Evolutionary conservation across 192 early-diverging fungal genomes (phyloP), one percentile per base, ranked within the genome.

Genomic region (Coemansia sp.): DNA sequence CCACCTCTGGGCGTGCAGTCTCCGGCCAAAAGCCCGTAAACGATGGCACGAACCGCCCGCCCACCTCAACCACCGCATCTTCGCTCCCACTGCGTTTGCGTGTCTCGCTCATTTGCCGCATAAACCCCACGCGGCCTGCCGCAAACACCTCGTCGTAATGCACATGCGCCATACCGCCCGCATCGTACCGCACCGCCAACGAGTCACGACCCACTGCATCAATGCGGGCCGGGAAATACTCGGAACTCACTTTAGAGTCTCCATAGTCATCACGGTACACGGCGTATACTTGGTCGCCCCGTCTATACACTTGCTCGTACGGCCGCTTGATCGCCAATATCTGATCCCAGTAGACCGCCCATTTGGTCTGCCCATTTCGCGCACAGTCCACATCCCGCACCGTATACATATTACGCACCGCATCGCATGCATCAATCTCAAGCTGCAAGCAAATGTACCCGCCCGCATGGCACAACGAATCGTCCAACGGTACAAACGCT

Each of bases 91-190:
- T 32, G 15, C 47, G 23, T 22, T 53, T 64, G 50, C 77, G 68
- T 41, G 67, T 59, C 39, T 65, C 65, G 62, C 72, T 74, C 59
- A 41, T 57, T 23, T 59, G 50, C 12, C 77, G 65, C 67, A 80
- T 41, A 67, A 80, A 80, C 5, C 77, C 77, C 2, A 74, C 72
- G 0, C 72, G 56, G 17, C 72, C 77, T 0, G 77, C 77, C 0
- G 77, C 72, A 68, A 80, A 80, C 62, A 68, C 65, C 62, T 80
- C 77, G 45, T 80, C 77, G 24, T 80, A 80, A 57, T 74, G 74
- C 39, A 74, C 77, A 24, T 80, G 77, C 3, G 54, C 58, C 60
- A 80, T 29, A 14, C 41, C 69, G 38, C 69, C 72, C 0, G 68
- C 39, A 27, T 74, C 72, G 27, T 65, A 80, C 24, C 58, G 52